Conservation (phyloP, 2,329 filamentous ascomycete species). For the Scedosporium boydii region DNA sequence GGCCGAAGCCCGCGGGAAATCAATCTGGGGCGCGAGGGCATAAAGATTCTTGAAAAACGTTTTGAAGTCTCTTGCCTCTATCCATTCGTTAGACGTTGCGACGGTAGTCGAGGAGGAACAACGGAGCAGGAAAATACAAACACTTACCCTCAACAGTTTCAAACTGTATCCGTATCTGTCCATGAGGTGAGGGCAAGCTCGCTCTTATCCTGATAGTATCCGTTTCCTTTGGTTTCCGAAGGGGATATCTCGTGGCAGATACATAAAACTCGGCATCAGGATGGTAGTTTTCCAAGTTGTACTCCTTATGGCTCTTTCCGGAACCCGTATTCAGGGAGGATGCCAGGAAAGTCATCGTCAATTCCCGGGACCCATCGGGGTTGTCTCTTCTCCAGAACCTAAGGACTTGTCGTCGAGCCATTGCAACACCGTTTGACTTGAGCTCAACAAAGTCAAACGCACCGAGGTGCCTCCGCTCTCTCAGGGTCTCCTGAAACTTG, state of each 20-base stretch:
- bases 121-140: neutral
- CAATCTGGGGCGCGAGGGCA: neutral
- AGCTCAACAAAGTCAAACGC: neutral
- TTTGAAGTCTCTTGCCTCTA: neutral
- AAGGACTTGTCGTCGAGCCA: neutral
- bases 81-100: neutral
- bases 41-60: neutral
- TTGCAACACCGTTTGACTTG: neutral
- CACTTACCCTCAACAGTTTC: neutral
- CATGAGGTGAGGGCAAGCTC: neutral
- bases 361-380: neutral
- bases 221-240: neutral
- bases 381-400: neutral
- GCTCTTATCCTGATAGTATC: neutral
- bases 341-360: neutral
- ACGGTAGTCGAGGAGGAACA: neutral
- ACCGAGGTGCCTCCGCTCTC: neutral
- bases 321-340: neutral
- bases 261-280: neutral
- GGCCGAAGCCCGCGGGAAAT: neutral
- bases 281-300: neutral
- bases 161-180: neutral
- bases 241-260: neutral
- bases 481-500: conserved; percentile 11
- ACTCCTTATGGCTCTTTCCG: neutral